Base-by-base conservation (phyloP, 176 grass and related monocot genomes). In the Musa troglodytarum region DNA sequence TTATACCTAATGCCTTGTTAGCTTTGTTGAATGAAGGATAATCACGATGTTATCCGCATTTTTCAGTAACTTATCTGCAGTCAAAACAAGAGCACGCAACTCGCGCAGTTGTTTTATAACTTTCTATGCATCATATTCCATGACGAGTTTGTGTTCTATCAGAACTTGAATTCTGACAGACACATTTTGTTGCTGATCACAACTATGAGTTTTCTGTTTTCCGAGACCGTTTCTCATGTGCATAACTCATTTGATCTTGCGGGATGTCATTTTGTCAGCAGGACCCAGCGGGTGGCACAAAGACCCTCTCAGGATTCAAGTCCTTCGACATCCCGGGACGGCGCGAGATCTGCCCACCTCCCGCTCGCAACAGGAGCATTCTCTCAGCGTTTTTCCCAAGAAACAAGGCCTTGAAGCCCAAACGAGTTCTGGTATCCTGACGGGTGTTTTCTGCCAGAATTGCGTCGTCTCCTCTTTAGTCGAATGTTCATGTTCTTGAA, bases 301-400 rank as follows among this genome's bases (percentile, higher is more conserved):
- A 83, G 74, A 73, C 82, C 49, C 76, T 87, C 56, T 61, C 91
- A 58, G 74, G 88, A 80, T 92, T 87, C 83, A 86, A 82, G 82
- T 91, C 91, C 26, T 86, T 92, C 29, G 88, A 87, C 53, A 89
- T 88, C 72, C 76, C 95, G 13, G 87, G 79, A 53, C 89, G 83
- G 11, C 86, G 69, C 50, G 84, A 94, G 80, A 92, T 94, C 68
- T 83, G 84, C 72, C 85, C 78, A 76, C 72, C 88, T 74, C 90
- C 95, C 1, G 76, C 83, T 53, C 79, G 95, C 79, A 92, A 83
- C 25, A 94, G 84, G 76, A 92, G 83, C 65, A 79, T 99, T 85
- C 49, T 99, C 59, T 89, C 91, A 69, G 85, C 90, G 69, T 92
- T 99, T 26, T 99, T 99, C 78, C 88, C 89, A 28, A 92, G 85